Conservation (phyloP, 192 early-diverging fungal species). For the Coemansia sp. region DNA sequence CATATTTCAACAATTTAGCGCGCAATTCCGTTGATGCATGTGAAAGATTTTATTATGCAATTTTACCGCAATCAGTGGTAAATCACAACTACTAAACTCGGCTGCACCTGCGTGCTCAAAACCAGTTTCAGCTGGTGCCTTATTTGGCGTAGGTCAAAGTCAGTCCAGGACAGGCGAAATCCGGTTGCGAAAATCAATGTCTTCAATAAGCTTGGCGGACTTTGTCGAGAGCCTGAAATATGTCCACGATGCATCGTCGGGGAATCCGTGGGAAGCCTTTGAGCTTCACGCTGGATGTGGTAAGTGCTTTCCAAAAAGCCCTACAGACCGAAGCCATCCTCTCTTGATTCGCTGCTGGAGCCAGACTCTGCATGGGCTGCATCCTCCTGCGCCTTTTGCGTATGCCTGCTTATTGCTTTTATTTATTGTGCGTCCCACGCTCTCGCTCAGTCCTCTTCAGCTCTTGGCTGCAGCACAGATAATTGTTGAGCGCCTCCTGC, state of each 20-base stretch:
- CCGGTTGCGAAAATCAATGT: neutral
- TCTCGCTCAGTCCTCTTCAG: neutral
- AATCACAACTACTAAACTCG: neutral
- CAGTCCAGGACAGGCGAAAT: neutral
- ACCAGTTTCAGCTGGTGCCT: neutral
- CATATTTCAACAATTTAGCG: neutral
- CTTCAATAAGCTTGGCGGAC: neutral
- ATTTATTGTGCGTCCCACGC: neutral
- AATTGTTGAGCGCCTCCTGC: neutral
- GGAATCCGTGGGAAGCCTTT: neutral
- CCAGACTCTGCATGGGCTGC: neutral
- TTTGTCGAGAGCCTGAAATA: neutral
- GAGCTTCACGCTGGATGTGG: neutral
- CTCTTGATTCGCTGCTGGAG: neutral
- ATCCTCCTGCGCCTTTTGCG: neutral
- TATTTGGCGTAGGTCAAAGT: neutral
- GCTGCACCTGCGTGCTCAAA: neutral
- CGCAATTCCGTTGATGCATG: conserved; percentile 1
- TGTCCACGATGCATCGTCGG: neutral
- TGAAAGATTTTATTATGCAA: neutral
- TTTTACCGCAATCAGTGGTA: neutral
- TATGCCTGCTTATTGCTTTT: neutral
- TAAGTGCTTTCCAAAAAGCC: neutral
- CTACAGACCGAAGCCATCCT: neutral
- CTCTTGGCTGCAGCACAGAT: neutral